Base-by-base conservation (phyloP, 306 rosid species). In the Pueraria montana region DNA sequence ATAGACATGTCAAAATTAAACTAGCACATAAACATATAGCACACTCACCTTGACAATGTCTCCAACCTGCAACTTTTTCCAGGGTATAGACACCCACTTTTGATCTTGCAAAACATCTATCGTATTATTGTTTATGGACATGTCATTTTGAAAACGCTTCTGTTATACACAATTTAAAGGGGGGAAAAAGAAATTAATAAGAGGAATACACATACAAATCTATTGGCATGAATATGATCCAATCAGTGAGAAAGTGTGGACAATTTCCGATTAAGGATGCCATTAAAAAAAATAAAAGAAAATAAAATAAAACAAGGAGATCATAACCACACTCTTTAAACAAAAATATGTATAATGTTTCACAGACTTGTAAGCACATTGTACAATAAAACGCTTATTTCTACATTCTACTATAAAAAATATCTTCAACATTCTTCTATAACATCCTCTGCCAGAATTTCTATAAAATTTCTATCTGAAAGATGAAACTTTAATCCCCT, bases 51-150 rank as follows among this genome's bases (percentile, higher is more conserved):
- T 91, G 80, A 96, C 84, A 73, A 96, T 88, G 87, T 96, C 98
- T 74, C 99, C 99, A 85, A 92, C 99, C 90, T 96, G 98, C 90
- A 96, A 87, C 87, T 68, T 87, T 86, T 96, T 96, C 99, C 99
- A 96, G 27, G 92, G 91, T 80, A 91, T 67, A 63, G 90, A 83
- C 84, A 72, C 93, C 99, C 98, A 96, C 85, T 86, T 89, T 72
- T 90, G 96, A 86, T 92, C 94, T 88, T 92, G 97, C 87, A 96
- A 84, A 74, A 96, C 91, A 20, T 93, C 94, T 72, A 93, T 87
- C 66, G 26, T 38, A 83, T 90, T 88, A 83, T 91, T 96, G 85
- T 93, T 95, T 88, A 95, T 88, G 78, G 98, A 18, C 97, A 95
- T 90, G 82, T 95, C 98, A 87, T 93, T 95, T 91, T 93, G 97